phyloP scores from a whole-genome alignment of 2,329 filamentous ascomycete genomes.

The Cordyceps fumosorosea region DNA sequence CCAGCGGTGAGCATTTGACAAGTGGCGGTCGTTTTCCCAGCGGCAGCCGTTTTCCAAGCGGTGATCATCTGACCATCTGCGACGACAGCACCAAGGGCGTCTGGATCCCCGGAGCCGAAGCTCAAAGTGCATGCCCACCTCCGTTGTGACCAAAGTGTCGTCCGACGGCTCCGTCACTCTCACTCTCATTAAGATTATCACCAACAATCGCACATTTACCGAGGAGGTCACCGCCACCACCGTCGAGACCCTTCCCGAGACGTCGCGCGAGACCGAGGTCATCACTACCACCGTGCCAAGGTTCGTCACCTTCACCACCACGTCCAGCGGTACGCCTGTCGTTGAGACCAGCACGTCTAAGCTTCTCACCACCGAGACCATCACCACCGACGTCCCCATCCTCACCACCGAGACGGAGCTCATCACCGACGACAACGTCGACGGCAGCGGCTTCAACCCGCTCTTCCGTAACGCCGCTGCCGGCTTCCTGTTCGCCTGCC shows the following conservation, averaged over 20 bases:
- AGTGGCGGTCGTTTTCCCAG: background rate
- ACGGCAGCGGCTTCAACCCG: constrained; percentile 1
- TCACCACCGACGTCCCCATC: background rate
- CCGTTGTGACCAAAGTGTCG: background rate
- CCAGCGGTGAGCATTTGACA: too few relatives aligned
- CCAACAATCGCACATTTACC: background rate
- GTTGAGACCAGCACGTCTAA: background rate
- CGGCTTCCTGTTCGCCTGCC: constrained; percentile 12
- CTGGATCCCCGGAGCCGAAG: background rate
- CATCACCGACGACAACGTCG: background rate
- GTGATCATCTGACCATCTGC: too few relatives aligned
- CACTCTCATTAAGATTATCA: background rate
- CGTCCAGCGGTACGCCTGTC: background rate
- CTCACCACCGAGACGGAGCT: background rate
- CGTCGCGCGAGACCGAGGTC: background rate
- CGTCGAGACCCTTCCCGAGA: background rate
- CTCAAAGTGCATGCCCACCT: background rate
- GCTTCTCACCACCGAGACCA: background rate
- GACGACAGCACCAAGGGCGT: background rate
- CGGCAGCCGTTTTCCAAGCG: too few relatives aligned
- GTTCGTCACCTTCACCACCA: background rate
- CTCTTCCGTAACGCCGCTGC: constrained; percentile 8
- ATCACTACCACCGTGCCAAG: background rate
- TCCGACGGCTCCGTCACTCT: background rate
- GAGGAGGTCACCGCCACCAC: background rate